phyloP scores from a whole-genome alignment of 352 stramenopile genomes.

The Globisporangium orthogonon region DNA sequence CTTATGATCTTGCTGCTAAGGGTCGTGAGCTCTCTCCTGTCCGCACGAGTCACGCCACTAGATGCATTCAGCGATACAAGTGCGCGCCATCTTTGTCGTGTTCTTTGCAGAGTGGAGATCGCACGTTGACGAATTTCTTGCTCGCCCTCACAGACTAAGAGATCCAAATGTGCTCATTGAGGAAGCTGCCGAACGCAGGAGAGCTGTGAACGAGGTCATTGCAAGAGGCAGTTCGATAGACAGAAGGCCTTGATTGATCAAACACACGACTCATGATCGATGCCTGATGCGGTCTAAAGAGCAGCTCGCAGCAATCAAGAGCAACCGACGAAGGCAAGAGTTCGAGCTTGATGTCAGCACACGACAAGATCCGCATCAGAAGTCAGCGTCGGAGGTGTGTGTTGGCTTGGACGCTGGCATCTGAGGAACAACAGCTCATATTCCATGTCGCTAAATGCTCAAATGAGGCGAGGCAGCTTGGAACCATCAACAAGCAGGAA shows the following conservation, averaged over 20 bases:
- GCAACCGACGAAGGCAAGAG: constrained; percentile 3
- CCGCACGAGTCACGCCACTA: background rate
- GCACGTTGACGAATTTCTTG: background rate
- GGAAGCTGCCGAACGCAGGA: constrained; percentile 20
- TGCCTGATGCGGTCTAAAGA: background rate
- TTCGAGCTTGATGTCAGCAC: background rate
- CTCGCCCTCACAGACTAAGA: constrained; percentile 15
- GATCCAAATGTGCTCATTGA: constrained; percentile 21
- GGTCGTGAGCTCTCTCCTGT: constrained; percentile 3
- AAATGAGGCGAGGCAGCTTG: background rate
- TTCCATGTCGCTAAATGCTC: background rate
- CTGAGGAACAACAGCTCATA: background rate
- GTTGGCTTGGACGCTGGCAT: background rate
- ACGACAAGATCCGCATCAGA: background rate
- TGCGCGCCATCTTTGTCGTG: constrained; percentile 1
- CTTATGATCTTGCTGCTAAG: background rate
- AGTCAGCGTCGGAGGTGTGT: background rate
- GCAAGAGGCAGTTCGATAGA: background rate
- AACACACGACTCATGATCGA: background rate
- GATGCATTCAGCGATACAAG: constrained; percentile 8
- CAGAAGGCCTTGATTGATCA: background rate
- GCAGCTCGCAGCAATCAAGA: constrained; percentile 8
- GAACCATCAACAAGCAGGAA: constrained; percentile 6
- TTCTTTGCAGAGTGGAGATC: background rate
- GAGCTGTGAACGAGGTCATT: constrained; percentile 21